A percentile compares a stretch with the other conserved stretches of the same genome.
phyloP scores from a whole-genome alignment of 495 filamentous ascomycete species.

The Penicillium subrubescens region DNA sequence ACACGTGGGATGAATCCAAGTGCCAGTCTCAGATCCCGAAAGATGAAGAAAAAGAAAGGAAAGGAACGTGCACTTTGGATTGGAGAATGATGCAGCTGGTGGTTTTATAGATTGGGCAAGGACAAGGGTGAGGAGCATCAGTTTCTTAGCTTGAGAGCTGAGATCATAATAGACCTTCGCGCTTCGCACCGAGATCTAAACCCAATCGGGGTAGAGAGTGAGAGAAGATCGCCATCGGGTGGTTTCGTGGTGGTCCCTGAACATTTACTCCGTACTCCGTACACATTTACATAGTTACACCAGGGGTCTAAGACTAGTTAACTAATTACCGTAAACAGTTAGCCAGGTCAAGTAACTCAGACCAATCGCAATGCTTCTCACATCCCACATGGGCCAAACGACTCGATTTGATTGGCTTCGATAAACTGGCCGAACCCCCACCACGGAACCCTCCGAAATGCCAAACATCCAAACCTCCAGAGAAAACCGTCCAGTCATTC shows the following conservation, averaged over 20 bases:
- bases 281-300: too few relatives aligned
- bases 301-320: too few relatives aligned
- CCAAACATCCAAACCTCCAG: too few relatives aligned
- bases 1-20: background rate
- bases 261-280: too few relatives aligned
- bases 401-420: background rate
- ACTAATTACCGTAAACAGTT: background rate
- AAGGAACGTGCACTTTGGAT: constrained; percentile 2
- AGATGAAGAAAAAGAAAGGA: background rate
- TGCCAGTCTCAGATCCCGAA: background rate
- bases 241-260: too few relatives aligned
- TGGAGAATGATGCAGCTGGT: background rate
- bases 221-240: background rate
- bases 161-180: background rate
- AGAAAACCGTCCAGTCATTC: too few relatives aligned
- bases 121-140: background rate
- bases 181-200: constrained; percentile 15
- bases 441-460: background rate
- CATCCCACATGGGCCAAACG: background rate
- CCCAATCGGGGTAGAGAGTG: background rate
- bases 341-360: background rate
- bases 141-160: background rate
- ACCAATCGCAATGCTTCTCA: background rate
- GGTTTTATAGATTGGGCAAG: constrained; percentile 7
- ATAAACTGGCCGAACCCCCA: background rate